Evolutionary conservation across 1,284 basidiomycete genomes (phyloP), one percentile per base, ranked within the genome.

Genomic region (Kalmanozyma brasiliensis): DNA sequence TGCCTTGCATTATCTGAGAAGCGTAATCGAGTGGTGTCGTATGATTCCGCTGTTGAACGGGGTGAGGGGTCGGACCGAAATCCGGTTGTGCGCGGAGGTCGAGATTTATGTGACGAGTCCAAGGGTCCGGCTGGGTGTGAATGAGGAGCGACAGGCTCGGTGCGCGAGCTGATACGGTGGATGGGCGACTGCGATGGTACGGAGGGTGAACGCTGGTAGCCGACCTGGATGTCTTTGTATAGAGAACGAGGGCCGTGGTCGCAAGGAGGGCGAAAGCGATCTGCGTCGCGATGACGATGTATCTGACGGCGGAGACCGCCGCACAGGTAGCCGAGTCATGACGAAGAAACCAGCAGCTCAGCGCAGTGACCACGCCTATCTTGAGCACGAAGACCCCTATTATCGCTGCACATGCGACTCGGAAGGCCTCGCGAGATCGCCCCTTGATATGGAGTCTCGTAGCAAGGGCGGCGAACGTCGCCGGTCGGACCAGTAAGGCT

Each of bases 61-160:
- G 17, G 7, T 29, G 8, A 24, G 17, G 14, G 17, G 38, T 16
- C 19, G 20, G 40, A 2, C 40, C 49, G 24, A 51, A 51, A 2
- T 51, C 49, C 17, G 23, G 13, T 13, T 34, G 33, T 11, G 24
- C 1, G 20, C 44, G 57, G 7, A 43, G 22, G 13, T 60, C 49
- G 38, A 60, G 44, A 8, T 60, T 11, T 38, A 53, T 53, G 10
- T 43, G 26, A 7, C 58, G 45, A 1, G 51, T 61, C 58, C 58
- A 62, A 0, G 59, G 41, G 11, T 56, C 52, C 2, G 59, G 52
- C 17, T 55, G 59, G 11, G 59, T 51, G 30, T 62, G 59, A 22
- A 62, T 62, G 26, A 62, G 59, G 2, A 56, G 59, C 4, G 59
- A 62, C 4, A 56, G 34, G 24, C 47, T 51, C 9, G 59, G 59